Base-by-base conservation (phyloP, 345 rosid species). In the Lumnitzera racemosa region DNA sequence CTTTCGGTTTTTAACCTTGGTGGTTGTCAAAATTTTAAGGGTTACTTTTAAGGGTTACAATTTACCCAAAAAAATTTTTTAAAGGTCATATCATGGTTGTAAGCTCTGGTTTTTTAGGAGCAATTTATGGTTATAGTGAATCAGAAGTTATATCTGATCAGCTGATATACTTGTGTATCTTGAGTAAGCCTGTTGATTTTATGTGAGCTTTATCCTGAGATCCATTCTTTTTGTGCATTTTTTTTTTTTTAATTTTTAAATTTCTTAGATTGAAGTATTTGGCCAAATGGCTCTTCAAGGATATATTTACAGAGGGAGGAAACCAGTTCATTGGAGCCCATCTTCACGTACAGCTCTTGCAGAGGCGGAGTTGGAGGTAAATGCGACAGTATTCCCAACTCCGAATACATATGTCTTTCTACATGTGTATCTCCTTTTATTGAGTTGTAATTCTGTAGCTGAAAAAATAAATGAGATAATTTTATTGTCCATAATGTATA, bases 291-390 rank as follows among this genome's bases (percentile, higher is more conserved):
- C 87, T 61, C 74, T 89, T 70, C 79, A 76, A 87, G 98, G 96
- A 53, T 81, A 82, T 67, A 89, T 89, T 51, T 92, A 87, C 55
- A 83, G 98, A 73, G 98, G 98, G 68, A 83, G 88, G 72, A 92
- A 92, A 74, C 98, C 96, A 31, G 96, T 92, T 73, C 90, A 89
- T 69, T 92, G 96, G 98, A 92, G 96, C 77, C 96, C 98, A 59
- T 87, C 96, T 65, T 87, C 98, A 24, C 85, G 88, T 55, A 92
- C 98, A 56, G 98, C 98, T 69, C 98, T 92, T 75, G 96, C 98
- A 55, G 98, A 89, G 80, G 96, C 98, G 17, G 98, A 92, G 77
- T 76, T 92, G 77, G 98, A 92, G 94, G 98, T 92, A 77, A 55
- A 69, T 23, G 17, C 27, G 55, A 29, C 27, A 43, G 12, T 49